Evolutionary conservation across 805 yeast genomes (phyloP), one percentile per base, ranked within the genome.

Genomic region (Zygosaccharomyces bailii): DNA sequence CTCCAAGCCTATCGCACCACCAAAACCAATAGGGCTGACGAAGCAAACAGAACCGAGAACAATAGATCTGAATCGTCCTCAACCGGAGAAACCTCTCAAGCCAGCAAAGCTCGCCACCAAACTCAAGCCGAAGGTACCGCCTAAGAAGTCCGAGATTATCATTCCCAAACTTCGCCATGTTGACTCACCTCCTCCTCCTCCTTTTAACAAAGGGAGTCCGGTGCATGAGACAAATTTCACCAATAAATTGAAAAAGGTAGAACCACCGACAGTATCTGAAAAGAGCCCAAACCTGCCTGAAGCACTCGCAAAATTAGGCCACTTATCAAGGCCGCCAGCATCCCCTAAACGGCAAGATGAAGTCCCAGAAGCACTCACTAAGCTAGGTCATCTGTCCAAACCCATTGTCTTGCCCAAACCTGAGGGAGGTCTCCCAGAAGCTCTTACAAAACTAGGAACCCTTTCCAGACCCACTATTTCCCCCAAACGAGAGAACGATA

Each of bases 381-480:
- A 49, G 33, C 44, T 41, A 9, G 36, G 50, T 25, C 18, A 25
- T 14, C 20, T 37, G 20, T 37, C 40, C 4, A 25, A 20, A 8
- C 32, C 40, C 20, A 21, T n/a, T 16, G 24, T 24, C 10, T 30
- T 32, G 10, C 31, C 39, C 5, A 46, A 46, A 16, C 41, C 29
- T 13, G 23, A 34, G 19, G 34, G 30, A 3, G 45, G 18, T 18
- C 21, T 44, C 7, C 53, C 53, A 4, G 63, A 58, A 35, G 59
- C 60, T 1, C 7, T 55, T 11, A 32, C 16, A 3, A 52, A 49
- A 34, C 44, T 41, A 9, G 36, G 50, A 3, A 36, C 17, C 13
- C 39, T 55, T 29, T 29, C 42, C 18, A 52, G 42, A 32, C 45
- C 54, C 11, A 54, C 59, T 3, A 60, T 63, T 5, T 50, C 49